These are phyloP conservation scores for Hordeum marinum DNA, from an alignment of 176 grass and related monocot species.

Conservation along the genomic window DNA sequence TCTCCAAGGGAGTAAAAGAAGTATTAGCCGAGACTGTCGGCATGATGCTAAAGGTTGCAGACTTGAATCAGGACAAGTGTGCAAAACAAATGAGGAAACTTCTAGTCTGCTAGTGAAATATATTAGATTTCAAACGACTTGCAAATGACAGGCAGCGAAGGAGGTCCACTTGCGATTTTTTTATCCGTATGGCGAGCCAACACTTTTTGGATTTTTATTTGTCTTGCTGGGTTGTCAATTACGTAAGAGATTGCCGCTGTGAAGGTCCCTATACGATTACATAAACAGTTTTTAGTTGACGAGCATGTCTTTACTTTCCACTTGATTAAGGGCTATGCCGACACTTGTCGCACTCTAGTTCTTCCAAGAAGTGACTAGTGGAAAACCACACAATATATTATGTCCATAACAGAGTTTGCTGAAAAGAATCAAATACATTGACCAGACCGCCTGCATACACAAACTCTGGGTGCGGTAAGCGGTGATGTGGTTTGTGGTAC, in stretches of 20 bases:
- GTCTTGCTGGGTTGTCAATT: slow-evolving; percentile 25
- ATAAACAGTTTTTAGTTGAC: background rate
- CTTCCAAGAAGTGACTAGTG: background rate
- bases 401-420: background rate
- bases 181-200: background rate
- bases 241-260: background rate
- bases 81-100: slow-evolving; percentile 13
- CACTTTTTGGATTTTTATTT: background rate
- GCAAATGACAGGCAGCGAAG: slow-evolving; percentile 32
- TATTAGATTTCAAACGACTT: slow-evolving; percentile 23
- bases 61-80: background rate
- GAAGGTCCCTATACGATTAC: background rate
- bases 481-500: background rate
- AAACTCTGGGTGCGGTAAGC: background rate
- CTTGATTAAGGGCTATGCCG: background rate
- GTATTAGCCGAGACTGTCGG: background rate
- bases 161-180: background rate
- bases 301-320: background rate
- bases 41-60: background rate
- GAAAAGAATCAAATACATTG: slow-evolving; percentile 5
- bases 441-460: background rate
- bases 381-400: background rate
- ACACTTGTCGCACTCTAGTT: background rate
- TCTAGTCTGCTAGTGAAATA: slow-evolving; percentile 7
- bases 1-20: background rate